phyloP scores from a whole-genome alignment of 148 eudicot genomes.

The Rheum nobile region DNA sequence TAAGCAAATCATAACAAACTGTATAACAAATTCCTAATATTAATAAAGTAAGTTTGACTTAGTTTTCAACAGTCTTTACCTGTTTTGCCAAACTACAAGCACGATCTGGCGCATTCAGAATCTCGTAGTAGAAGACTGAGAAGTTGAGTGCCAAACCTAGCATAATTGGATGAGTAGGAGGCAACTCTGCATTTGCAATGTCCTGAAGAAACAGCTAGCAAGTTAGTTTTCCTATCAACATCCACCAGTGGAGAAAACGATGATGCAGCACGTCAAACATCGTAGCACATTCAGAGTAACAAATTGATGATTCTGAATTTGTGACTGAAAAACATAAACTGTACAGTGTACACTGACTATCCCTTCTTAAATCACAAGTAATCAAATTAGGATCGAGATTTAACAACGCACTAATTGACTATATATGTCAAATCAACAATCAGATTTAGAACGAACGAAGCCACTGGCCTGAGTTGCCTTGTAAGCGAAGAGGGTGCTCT shows the following conservation, averaged over 20 bases:
- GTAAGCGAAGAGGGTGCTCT: conserved; percentile 20
- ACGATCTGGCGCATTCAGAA: conserved; percentile 53
- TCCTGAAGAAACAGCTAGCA: conserved; percentile 20
- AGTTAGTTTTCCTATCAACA: not conserved
- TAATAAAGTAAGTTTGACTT: too few species aligned
- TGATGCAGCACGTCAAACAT: not conserved
- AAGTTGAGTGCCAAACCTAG: conserved; percentile 64
- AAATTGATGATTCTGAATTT: too few species aligned
- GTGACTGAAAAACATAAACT: not conserved
- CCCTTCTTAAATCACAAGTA: not conserved
- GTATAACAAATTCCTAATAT: too few species aligned
- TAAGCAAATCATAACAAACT: too few species aligned
- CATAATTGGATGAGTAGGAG: conserved; percentile 59
- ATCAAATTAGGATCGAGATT: not conserved
- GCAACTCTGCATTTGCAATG: conserved; percentile 46
- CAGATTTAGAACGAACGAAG: not conserved
- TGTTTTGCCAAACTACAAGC: conserved; percentile 57
- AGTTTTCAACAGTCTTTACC: conserved; percentile 20
- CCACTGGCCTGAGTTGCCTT: conserved; percentile 10
- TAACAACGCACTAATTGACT: not conserved
- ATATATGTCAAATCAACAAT: not conserved
- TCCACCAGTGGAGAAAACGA: not conserved
- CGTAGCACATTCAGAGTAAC: too few species aligned
- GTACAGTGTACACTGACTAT: not conserved
- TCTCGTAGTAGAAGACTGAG: conserved; percentile 62